These are phyloP conservation scores for Dichotomopilus funicola DNA, from an alignment of 2,329 filamentous ascomycete species.

Conservation along the genomic window DNA sequence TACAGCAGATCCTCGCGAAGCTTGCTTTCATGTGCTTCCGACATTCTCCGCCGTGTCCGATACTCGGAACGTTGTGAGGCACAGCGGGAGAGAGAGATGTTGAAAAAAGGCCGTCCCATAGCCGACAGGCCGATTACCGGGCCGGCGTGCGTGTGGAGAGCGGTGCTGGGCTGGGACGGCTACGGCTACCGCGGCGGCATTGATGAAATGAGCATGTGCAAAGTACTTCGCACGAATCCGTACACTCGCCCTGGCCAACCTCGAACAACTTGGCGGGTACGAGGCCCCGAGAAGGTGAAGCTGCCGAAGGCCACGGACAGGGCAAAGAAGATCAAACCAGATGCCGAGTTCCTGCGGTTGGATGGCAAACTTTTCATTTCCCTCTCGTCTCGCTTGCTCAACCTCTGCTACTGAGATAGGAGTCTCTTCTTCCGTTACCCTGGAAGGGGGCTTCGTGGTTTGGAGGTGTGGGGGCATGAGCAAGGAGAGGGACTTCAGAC, in stretches of 20 bases:
- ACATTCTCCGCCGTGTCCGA: conserved; percentile 9
- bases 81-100: not conserved
- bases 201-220: conserved; percentile 12
- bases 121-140: conserved; percentile 11
- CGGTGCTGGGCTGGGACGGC: not conserved
- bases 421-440: not conserved
- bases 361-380: too few relatives aligned
- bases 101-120: conserved; percentile 1
- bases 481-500: not conserved
- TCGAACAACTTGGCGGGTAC: too few relatives aligned
- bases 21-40: conserved; percentile 10
- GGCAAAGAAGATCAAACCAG: conserved; percentile 19
- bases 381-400: too few relatives aligned
- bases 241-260: too few relatives aligned
- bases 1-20: not conserved
- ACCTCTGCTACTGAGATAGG: not conserved
- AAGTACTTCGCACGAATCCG: not conserved
- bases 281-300: too few relatives aligned
- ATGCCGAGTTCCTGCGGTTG: not conserved
- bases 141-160: conserved; percentile 5
- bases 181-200: too few relatives aligned
- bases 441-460: not conserved
- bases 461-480: conserved; percentile 1
- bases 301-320: conserved; percentile 15
- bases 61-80: conserved; percentile 9